Conservation (phyloP, 2,329 filamentous ascomycete species). For the Pseudocercospora eumusae region DNA sequence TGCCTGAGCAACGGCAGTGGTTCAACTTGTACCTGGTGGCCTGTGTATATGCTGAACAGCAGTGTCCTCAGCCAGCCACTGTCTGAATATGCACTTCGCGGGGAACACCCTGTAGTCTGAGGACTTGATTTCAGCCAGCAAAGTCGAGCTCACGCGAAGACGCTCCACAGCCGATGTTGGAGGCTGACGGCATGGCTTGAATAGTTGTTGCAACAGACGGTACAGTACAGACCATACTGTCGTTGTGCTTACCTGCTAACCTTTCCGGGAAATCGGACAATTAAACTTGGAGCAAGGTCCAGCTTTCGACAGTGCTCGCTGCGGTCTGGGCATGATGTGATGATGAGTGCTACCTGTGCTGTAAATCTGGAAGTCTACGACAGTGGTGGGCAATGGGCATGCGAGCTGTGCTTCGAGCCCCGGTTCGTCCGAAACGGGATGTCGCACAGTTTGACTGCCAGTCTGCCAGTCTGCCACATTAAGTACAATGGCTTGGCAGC, state of each 20-base stretch:
- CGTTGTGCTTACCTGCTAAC: not conserved
- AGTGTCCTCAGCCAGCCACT: slow-evolving; percentile 3
- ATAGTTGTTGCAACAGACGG: not conserved
- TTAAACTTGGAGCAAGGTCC: not conserved
- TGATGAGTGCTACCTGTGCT: no score
- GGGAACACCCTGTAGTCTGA: not conserved
- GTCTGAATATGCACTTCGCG: not conserved
- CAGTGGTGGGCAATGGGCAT: not conserved
- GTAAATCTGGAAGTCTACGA: not conserved
- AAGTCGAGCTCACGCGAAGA: not conserved
- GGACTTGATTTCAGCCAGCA: not conserved
- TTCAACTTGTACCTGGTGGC: not conserved
- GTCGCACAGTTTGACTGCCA: not conserved
- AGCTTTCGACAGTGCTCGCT: not conserved
- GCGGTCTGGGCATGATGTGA: no score
- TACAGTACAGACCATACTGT: no score
- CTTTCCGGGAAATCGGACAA: not conserved
- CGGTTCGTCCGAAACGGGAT: not conserved
- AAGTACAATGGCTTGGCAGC: no score
- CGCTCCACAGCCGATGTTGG: not conserved
- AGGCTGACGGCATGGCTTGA: not conserved
- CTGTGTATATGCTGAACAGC: not conserved
- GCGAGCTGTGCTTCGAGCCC: no score
- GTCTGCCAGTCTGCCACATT: no score
- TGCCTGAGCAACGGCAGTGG: not conserved